Conservation (phyloP, 768 basidiomycete species). For the Mycena epipterygia region DNA sequence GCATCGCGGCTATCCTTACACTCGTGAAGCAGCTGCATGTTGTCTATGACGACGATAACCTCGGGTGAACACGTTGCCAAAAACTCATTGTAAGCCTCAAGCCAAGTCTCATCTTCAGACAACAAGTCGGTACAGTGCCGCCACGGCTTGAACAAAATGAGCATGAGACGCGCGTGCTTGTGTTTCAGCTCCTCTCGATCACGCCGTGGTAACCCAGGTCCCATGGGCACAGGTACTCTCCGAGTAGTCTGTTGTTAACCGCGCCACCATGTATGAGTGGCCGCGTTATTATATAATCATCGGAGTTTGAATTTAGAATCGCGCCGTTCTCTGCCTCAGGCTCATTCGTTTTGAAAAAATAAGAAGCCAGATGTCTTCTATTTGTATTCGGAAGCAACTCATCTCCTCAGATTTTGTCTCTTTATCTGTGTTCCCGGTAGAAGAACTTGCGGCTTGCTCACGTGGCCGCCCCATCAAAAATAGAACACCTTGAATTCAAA, state of each 20-base stretch:
- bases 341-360: too few relatives aligned
- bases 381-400: too few relatives aligned
- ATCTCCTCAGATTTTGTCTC: too few relatives aligned
- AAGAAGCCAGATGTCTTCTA: too few relatives aligned
- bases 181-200: neutral
- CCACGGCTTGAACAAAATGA: slow-evolving; percentile 47
- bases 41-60: slow-evolving; percentile 25
- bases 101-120: neutral
- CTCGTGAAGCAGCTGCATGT: slow-evolving; percentile 13
- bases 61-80: neutral
- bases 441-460: too few relatives aligned
- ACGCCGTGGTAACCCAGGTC: neutral
- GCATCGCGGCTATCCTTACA: slow-evolving; percentile 26
- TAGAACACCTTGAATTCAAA: too few relatives aligned
- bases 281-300: too few relatives aligned
- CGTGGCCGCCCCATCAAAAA: too few relatives aligned
- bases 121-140: neutral
- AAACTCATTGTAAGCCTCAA: neutral
- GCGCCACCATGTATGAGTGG: too few relatives aligned
- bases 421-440: too few relatives aligned
- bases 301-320: too few relatives aligned
- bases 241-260: neutral
- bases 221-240: neutral
- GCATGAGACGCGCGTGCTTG: slow-evolving; percentile 36
- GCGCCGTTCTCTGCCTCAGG: too few relatives aligned